phyloP scores from a whole-genome alignment of 2,329 filamentous ascomycete species.

The Trichoderma guizhouense region DNA sequence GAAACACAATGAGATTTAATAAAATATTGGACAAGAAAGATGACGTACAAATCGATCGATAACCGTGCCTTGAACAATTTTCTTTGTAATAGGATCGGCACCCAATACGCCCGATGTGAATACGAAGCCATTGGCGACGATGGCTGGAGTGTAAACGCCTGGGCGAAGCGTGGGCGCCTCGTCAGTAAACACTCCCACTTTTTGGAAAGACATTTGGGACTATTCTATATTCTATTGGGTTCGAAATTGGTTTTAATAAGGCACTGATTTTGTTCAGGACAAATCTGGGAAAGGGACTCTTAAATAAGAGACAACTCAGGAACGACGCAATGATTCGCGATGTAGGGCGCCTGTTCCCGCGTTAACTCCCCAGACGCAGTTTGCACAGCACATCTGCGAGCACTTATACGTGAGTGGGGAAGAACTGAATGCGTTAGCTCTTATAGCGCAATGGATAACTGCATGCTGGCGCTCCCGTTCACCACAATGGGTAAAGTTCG shows the following conservation, averaged over 20 bases:
- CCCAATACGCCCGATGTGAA: background rate
- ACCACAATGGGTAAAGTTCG: background rate
- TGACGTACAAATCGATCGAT: background rate
- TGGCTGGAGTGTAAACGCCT: background rate
- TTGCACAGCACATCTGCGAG: background rate
- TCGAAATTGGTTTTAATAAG: rapidly evolving
- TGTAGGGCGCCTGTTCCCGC: background rate
- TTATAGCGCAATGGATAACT: background rate
- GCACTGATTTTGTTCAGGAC: background rate
- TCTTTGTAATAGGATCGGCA: background rate
- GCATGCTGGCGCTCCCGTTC: background rate
- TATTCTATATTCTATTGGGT: background rate
- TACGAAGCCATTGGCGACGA: background rate
- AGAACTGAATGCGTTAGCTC: background rate
- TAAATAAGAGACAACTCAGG: background rate
- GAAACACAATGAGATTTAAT: background rate
- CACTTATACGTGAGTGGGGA: background rate
- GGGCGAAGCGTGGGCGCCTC: background rate
- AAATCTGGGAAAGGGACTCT: background rate
- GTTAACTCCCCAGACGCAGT: background rate
- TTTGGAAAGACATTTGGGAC: background rate
- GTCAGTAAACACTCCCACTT: background rate
- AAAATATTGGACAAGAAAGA: background rate
- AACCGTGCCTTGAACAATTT: background rate
- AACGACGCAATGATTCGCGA: background rate